Percentiles rank a stretch among this genome's conserved stretches.
Conservation (phyloP, 2,329 filamentous ascomycete genomes). For the Colletotrichum theobromicola region DNA sequence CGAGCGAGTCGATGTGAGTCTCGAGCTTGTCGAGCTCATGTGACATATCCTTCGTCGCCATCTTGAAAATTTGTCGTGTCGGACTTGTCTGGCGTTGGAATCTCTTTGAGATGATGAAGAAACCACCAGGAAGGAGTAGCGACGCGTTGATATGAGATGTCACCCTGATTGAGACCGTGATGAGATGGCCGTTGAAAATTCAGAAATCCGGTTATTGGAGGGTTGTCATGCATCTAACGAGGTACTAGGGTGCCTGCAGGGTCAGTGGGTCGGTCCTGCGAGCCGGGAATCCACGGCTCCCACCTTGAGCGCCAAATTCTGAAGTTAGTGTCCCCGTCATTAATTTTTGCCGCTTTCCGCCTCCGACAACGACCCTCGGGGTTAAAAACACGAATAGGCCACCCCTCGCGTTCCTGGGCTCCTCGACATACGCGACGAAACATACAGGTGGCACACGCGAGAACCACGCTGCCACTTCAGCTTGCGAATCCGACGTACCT, state of each 20-base stretch:
- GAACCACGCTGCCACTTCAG: not conserved
- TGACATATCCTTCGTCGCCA: slow-evolving; percentile 60
- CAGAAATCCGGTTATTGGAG: slow-evolving; percentile 2
- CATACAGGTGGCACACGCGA: not conserved
- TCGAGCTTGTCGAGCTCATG: slow-evolving; percentile 77
- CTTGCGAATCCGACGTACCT: not conserved
- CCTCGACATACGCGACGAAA: not conserved
- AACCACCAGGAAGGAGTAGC: not conserved
- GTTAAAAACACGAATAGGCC: not conserved
- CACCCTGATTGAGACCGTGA: not conserved
- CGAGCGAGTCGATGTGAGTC: slow-evolving; percentile 78
- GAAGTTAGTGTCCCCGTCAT: slow-evolving; percentile 17
- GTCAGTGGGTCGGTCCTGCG: not conserved
- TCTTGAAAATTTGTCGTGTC: slow-evolving; percentile 23
- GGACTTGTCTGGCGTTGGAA: not conserved
- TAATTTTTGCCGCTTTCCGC: slow-evolving; percentile 1
- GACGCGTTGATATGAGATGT: not conserved
- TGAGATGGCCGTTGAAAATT: slow-evolving; percentile 17
- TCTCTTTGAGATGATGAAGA: not conserved
- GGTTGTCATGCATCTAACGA: slow-evolving; percentile 19
- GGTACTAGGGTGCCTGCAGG: not conserved
- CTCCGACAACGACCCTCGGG: slow-evolving; percentile 25
- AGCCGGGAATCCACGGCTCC: slow-evolving; percentile 11
- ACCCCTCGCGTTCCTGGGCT: not conserved
- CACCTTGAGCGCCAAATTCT: slow-evolving; percentile 16